phyloP scores from a whole-genome alignment of 1,139 yeast species.

The Pichia norvegensis region DNA sequence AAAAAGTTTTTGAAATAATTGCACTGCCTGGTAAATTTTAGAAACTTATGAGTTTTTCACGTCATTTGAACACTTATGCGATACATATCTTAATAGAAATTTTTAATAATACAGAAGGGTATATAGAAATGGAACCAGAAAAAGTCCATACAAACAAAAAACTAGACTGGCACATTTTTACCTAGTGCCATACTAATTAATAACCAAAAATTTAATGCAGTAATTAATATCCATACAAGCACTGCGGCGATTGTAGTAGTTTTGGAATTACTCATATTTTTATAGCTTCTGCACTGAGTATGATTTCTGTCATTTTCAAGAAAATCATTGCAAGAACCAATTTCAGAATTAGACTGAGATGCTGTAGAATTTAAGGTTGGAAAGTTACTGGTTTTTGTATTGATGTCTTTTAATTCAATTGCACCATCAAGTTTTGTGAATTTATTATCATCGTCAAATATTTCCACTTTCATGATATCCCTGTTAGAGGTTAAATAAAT shows the following conservation, averaged over 20 bases:
- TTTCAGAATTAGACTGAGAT: background rate
- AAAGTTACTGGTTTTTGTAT: background rate
- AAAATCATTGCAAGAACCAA: background rate
- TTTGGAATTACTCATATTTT: constrained; percentile 50
- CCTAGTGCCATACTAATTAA: constrained; percentile 37
- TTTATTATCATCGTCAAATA: constrained; percentile 12
- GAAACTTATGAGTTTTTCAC: no score
- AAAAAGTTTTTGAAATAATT: no score
- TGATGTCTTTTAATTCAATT: constrained; percentile 7
- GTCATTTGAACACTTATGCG: no score
- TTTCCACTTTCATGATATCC: constrained; percentile 61
- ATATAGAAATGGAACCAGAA: no score
- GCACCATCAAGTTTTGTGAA: background rate
- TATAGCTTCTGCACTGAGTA: constrained; percentile 25
- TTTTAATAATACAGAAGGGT: background rate
- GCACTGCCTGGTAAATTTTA: no score
- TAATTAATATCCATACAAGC: constrained; percentile 45
- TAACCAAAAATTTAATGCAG: constrained; percentile 44
- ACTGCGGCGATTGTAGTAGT: constrained; percentile 38
- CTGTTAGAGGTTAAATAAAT: constrained; percentile 60
- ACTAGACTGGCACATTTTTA: constrained; percentile 25
- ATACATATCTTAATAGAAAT: no score
- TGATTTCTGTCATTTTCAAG: background rate
- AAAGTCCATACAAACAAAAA: no score
- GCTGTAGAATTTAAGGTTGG: no score